Evolutionary conservation across 2,329 filamentous ascomycete genomes (phyloP).

Genomic region (Metarhizium album): DNA sequence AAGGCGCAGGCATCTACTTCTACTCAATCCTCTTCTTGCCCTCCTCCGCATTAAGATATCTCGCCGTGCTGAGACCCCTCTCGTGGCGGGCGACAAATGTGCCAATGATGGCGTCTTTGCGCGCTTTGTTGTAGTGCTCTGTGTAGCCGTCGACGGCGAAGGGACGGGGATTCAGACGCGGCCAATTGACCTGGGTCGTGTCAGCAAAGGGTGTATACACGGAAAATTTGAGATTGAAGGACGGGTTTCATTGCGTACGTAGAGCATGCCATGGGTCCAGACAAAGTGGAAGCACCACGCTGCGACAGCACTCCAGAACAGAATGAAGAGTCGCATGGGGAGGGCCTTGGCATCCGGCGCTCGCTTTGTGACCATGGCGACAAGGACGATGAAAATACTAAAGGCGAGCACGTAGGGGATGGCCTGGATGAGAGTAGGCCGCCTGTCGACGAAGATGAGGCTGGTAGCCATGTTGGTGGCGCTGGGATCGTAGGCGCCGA

Average conservation of each 20-base stretch:
- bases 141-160: constrained; percentile 82
- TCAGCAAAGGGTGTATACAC: constrained; percentile 4
- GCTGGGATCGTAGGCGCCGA: constrained; percentile 73
- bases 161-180: constrained; percentile 81
- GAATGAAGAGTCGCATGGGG: constrained; percentile 69
- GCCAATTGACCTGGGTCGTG: constrained; percentile 77
- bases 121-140: constrained; percentile 72
- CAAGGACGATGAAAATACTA: constrained; percentile 70
- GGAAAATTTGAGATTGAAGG: neutral
- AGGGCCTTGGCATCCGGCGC: constrained; percentile 65
- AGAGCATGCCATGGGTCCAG: constrained; percentile 76
- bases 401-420: constrained; percentile 85
- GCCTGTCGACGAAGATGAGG: constrained; percentile 70
- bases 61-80: constrained; percentile 70
- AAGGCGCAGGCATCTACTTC: constrained; percentile 5
- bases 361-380: constrained; percentile 62
- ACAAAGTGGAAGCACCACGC: constrained; percentile 70
- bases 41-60: constrained; percentile 81
- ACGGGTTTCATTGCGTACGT: constrained; percentile 52
- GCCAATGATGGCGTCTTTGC: constrained; percentile 74
- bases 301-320: constrained; percentile 64
- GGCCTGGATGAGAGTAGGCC: constrained; percentile 83
- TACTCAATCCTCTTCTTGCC: constrained; percentile 97
- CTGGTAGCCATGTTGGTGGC: constrained; percentile 59
- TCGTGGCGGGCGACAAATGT: constrained; percentile 60